Percentiles rank a stretch among this genome's conserved stretches.
These are phyloP conservation scores for Lophium mytilinum DNA, from an alignment of 495 filamentous ascomycete genomes.

Conservation along the genomic window DNA sequence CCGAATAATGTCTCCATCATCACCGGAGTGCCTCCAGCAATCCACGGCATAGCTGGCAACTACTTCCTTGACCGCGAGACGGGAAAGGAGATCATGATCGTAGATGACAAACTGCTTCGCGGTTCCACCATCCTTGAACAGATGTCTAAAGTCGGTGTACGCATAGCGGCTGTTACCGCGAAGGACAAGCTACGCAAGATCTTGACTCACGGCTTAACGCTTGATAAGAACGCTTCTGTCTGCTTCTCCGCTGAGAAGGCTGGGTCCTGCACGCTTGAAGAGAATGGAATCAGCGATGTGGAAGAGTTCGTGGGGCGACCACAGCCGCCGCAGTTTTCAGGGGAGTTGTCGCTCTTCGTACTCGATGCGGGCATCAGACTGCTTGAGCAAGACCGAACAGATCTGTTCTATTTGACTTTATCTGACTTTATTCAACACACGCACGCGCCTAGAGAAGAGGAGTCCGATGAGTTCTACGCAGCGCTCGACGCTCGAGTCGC, in stretches of 20 bases:
- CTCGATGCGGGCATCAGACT: conserved; percentile 37
- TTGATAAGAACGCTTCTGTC: conserved; percentile 26
- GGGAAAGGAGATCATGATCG: conserved; percentile 33
- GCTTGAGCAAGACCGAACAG: conserved; percentile 30
- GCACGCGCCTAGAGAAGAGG: conserved; percentile 29
- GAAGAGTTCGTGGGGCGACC: conserved; percentile 28
- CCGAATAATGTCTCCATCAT: too few species aligned
- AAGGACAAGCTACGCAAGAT: conserved; percentile 36
- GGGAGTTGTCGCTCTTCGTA: conserved; percentile 34
- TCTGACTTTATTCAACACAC: conserved; percentile 38
- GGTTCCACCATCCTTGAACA: conserved; percentile 34
- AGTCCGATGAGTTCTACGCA: conserved; percentile 31
- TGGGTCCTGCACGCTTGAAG: not conserved
- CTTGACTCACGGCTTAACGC: conserved; percentile 23
- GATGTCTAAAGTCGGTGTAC: conserved; percentile 31
- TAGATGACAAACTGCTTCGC: conserved; percentile 29
- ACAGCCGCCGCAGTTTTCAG: conserved; percentile 33
- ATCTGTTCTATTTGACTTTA: conserved; percentile 37
- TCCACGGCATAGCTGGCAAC: conserved; percentile 35
- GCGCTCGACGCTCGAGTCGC: conserved; percentile 29
- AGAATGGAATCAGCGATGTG: not conserved
- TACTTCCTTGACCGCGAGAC: conserved; percentile 34
- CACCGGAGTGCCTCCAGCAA: conserved; percentile 17
- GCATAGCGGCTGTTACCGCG: conserved; percentile 35
- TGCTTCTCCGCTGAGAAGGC: conserved; percentile 35